Percentiles rank a stretch among this genome's conserved stretches.
These are phyloP conservation scores for Ilyonectria sp. DNA, from an alignment of 2,329 filamentous ascomycete species.

Conservation along the genomic window DNA sequence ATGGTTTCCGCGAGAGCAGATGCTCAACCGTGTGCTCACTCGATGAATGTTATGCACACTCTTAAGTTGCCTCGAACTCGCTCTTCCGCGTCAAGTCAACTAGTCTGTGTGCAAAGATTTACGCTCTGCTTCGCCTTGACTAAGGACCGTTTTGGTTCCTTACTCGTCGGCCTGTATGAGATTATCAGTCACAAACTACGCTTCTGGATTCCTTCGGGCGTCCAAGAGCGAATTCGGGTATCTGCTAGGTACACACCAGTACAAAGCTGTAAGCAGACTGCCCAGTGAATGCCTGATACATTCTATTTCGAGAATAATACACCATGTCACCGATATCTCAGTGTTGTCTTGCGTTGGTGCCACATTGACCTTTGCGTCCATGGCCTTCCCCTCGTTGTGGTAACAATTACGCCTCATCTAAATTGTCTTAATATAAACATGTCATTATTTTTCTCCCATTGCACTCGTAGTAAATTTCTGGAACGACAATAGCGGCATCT, in stretches of 20 bases:
- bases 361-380: too few species aligned
- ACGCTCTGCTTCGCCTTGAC: constrained; percentile 62
- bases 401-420: background rate
- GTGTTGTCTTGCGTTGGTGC: background rate
- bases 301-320: constrained; percentile 21
- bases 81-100: constrained; percentile 89
- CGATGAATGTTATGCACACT: constrained; percentile 77
- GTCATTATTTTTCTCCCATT: background rate
- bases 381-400: background rate
- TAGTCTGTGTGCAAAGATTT: constrained; percentile 96
- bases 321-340: background rate
- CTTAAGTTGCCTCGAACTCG: constrained; percentile 93
- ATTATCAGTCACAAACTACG: constrained; percentile 49
- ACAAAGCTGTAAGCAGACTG: constrained; percentile 48
- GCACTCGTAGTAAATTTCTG: background rate
- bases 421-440: background rate
- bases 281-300: constrained; percentile 51
- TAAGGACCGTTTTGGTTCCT: constrained; percentile 67
- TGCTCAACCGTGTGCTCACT: constrained; percentile 13
- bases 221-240: constrained; percentile 50
- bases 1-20: constrained; percentile 6
- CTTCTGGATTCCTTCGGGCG: constrained; percentile 49
- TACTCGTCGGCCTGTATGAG: constrained; percentile 50
- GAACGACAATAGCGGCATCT: background rate
- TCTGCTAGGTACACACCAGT: constrained; percentile 54